Evolutionary conservation across 331 rosid genomes (phyloP).

Genomic region (Acacia concinna): DNA sequence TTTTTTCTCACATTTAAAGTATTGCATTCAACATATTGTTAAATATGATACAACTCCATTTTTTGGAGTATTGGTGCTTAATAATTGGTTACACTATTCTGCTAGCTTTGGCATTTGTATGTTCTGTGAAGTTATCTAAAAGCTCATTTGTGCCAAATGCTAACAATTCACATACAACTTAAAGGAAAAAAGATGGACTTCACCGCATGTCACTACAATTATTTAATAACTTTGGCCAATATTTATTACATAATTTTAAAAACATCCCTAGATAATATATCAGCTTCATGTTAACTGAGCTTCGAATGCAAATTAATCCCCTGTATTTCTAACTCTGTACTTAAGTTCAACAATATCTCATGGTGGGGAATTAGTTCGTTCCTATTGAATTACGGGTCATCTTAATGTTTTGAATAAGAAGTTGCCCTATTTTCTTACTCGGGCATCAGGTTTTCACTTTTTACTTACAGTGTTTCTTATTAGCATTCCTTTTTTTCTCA

Average conservation of each 20-base stretch:
- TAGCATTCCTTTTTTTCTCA: slow-evolving; percentile 7
- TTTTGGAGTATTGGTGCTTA: background rate
- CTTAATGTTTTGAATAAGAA: slow-evolving; percentile 9
- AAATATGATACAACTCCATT: background rate
- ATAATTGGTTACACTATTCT: background rate
- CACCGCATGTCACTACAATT: background rate
- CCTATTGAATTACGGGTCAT: slow-evolving; percentile 16
- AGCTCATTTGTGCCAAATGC: slow-evolving; percentile 6
- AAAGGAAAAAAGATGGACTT: background rate
- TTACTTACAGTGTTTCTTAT: background rate
- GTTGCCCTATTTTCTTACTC: slow-evolving; percentile 6
- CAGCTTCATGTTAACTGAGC: slow-evolving; percentile 13
- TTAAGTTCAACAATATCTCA: background rate
- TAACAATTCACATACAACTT: background rate
- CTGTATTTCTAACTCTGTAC: slow-evolving; percentile 12
- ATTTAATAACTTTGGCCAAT: background rate
- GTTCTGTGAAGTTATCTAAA: background rate
- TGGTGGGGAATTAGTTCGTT: slow-evolving; percentile 10
- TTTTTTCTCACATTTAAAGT: background rate
- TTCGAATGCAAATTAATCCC: background rate
- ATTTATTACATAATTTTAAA: slow-evolving; percentile 10
- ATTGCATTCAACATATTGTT: background rate
- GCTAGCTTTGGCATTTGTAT: slow-evolving; percentile 1
- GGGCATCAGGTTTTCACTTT: slow-evolving; percentile 8
- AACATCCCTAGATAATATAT: slow-evolving; percentile 1